phyloP scores from a whole-genome alignment of 148 eudicot species.

The Rhododendron mucronatum region DNA sequence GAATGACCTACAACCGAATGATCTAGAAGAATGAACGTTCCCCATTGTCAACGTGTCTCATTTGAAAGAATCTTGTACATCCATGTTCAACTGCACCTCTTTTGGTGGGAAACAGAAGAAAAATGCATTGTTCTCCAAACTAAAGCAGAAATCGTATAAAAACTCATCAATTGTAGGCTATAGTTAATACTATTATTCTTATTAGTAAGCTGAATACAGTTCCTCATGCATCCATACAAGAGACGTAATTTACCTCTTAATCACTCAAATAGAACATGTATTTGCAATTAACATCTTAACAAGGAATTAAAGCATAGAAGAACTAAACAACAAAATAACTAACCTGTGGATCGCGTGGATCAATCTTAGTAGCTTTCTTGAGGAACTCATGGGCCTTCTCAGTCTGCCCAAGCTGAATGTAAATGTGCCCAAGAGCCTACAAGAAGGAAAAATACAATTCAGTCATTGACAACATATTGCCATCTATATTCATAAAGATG shows the following conservation, averaged over 20 bases:
- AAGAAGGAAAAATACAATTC: constrained; percentile 12
- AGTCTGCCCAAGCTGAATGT: constrained; percentile 71
- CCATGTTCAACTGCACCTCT: background rate
- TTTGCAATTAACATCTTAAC: background rate
- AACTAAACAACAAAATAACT: constrained; percentile 3
- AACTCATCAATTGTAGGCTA: background rate
- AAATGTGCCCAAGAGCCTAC: constrained; percentile 81
- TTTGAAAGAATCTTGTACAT: background rate
- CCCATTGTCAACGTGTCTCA: background rate
- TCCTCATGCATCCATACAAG: background rate
- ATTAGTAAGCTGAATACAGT: background rate
- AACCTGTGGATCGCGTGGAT: constrained; percentile 97
- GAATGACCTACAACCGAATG: background rate
- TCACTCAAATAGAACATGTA: background rate
- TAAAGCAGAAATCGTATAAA: background rate
- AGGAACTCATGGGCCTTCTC: constrained; percentile 80
- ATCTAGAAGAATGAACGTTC: background rate
- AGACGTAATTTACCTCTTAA: background rate
- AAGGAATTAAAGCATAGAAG: background rate
- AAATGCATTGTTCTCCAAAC: background rate
- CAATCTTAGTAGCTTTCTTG: constrained; percentile 81
- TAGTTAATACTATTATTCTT: background rate
- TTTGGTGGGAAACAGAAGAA: background rate
- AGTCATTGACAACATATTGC: background rate
- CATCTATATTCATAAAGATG: background rate